Evolutionary conservation across 2,329 filamentous ascomycete species (phyloP).

Genomic region (Xylariales sp.): DNA sequence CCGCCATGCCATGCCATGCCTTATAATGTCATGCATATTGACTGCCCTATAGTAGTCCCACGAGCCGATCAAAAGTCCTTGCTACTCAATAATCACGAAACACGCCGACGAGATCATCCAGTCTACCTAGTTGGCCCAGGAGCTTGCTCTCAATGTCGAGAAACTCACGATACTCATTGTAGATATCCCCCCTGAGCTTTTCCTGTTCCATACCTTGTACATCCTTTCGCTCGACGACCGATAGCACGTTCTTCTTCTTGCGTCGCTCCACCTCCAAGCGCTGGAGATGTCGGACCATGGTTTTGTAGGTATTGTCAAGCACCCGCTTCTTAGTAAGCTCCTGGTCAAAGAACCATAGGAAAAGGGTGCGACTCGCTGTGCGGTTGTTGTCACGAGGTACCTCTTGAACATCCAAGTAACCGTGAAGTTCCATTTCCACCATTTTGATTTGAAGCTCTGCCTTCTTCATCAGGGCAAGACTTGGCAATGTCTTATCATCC

Average conservation of each 20-base stretch:
- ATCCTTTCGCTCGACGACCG: conserved; percentile 80
- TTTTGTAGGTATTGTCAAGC: conserved; percentile 80
- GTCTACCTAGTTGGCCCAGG: conserved; percentile 69
- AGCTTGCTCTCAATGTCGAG: conserved; percentile 68
- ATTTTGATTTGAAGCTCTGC: conserved; percentile 82
- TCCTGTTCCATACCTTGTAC: conserved; percentile 81
- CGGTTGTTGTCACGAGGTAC: conserved; percentile 84
- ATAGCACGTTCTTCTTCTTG: conserved; percentile 67
- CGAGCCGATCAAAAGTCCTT: no score
- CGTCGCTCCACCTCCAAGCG: conserved; percentile 72
- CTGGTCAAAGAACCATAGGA: conserved; percentile 86
- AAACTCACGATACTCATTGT: conserved; percentile 55
- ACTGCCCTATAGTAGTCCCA: not conserved
- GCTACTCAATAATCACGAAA: conserved; percentile 78
- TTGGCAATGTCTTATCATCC: conserved; percentile 87
- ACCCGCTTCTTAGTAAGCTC: conserved; percentile 66
- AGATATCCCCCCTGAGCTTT: conserved; percentile 70
- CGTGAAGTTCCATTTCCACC: conserved; percentile 78
- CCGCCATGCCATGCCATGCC: conserved; percentile 7
- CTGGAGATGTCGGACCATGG: conserved; percentile 81
- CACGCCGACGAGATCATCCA: conserved; percentile 82
- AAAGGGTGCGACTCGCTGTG: conserved; percentile 78
- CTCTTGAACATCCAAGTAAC: conserved; percentile 88
- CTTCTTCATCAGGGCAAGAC: conserved; percentile 77
- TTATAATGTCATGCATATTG: not conserved